These are phyloP conservation scores for Fraxinus pennsylvanica DNA, from an alignment of 257 asterid species.

Conservation along the genomic window DNA sequence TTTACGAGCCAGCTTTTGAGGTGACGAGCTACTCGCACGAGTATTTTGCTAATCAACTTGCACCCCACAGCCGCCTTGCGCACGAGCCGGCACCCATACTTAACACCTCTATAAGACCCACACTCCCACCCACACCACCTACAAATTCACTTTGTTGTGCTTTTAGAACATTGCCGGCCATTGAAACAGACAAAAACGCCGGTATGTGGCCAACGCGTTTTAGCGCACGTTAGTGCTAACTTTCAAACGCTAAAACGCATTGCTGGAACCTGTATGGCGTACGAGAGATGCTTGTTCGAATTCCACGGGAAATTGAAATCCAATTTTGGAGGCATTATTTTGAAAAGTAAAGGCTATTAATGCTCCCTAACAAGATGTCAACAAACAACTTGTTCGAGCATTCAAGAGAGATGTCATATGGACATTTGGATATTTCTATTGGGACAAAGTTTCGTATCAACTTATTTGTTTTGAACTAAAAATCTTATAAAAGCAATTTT, in stretches of 20 bases:
- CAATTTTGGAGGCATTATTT: slow-evolving; percentile 7
- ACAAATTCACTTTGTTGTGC: too few relatives aligned
- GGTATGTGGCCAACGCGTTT: background rate
- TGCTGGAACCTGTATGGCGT: slow-evolving; percentile 1
- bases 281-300: background rate
- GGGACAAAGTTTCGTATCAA: background rate
- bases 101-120: too few relatives aligned
- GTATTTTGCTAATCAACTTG: too few relatives aligned
- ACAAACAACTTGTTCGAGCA: slow-evolving; percentile 6
- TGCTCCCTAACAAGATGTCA: background rate
- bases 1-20: too few relatives aligned
- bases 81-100: too few relatives aligned
- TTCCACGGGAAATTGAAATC: background rate
- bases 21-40: too few relatives aligned
- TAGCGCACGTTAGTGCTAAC: background rate
- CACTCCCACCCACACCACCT: too few relatives aligned
- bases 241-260: background rate
- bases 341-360: slow-evolving; percentile 2
- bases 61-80: too few relatives aligned
- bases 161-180: too few relatives aligned
- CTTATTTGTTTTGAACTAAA: background rate
- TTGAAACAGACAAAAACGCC: background rate
- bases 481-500: background rate
- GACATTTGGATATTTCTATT: background rate
- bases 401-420: background rate